Evolutionary conservation across 148 eudicot genomes (phyloP).

Genomic region (Mesembryanthemum crystallinum): DNA sequence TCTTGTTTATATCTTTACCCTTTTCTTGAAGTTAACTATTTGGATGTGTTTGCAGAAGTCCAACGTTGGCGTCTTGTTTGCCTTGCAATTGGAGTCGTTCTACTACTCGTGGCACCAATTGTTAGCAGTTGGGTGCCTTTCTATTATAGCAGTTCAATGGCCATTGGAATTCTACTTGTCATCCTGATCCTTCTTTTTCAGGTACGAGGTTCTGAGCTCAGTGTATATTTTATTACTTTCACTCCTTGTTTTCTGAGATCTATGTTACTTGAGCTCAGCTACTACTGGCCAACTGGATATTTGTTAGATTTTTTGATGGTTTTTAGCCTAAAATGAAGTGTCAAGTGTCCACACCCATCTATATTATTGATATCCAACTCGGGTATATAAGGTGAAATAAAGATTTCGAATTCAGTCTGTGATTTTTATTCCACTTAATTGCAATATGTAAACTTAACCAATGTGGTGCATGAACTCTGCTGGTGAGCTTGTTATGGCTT

Average conservation of each 20-base stretch:
- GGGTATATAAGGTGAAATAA: no score
- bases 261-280: no score
- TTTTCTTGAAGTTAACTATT: not conserved
- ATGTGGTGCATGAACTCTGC: not conserved
- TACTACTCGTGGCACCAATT: slow-evolving; percentile 75
- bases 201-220: slow-evolving; percentile 38
- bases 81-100: slow-evolving; percentile 58
- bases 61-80: slow-evolving; percentile 79
- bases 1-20: not conserved
- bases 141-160: slow-evolving; percentile 95
- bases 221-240: not conserved
- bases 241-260: not conserved
- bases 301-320: no score
- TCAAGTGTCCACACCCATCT: no score
- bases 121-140: slow-evolving; percentile 92
- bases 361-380: no score
- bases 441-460: not conserved
- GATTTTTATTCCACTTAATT: not conserved
- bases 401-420: no score
- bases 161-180: slow-evolving; percentile 78
- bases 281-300: no score
- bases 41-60: slow-evolving; percentile 51
- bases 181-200: slow-evolving; percentile 84
- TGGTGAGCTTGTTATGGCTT: not conserved
- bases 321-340: no score